phyloP scores from a whole-genome alignment of 129 eudicot species.

The Flaveria linearis region DNA sequence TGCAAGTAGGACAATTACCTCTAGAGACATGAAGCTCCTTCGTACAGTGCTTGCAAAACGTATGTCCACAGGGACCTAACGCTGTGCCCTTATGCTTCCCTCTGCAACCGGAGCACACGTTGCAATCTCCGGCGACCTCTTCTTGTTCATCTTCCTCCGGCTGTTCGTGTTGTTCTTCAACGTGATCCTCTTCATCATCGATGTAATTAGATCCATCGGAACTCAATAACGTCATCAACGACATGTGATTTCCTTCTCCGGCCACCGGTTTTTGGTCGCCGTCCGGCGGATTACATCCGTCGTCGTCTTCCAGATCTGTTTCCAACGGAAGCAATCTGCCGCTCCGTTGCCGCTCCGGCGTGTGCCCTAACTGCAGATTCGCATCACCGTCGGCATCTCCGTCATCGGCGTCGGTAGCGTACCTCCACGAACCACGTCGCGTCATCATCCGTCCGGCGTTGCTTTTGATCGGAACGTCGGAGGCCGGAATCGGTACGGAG shows the following conservation, averaged over 20 bases:
- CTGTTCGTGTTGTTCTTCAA: slow-evolving; percentile 19
- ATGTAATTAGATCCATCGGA: slow-evolving; percentile 42
- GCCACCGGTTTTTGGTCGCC: slow-evolving; percentile 25
- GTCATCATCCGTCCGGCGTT: slow-evolving; percentile 35
- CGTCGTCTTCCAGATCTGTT: slow-evolving; percentile 26
- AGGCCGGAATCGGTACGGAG: slow-evolving; percentile 45
- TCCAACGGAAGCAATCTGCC: slow-evolving; percentile 36
- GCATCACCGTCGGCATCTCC: slow-evolving; percentile 25
- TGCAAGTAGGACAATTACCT: slow-evolving; percentile 89
- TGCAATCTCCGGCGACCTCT: slow-evolving; percentile 36
- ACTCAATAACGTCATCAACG: slow-evolving; percentile 76
- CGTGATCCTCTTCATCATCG: neutral
- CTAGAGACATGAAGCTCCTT: slow-evolving; percentile 66
- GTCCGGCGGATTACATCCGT: slow-evolving; percentile 15
- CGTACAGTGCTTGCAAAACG: slow-evolving; percentile 82
- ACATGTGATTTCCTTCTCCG: slow-evolving; percentile 42
- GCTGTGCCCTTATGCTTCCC: slow-evolving; percentile 74
- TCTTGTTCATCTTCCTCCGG: slow-evolving; percentile 46
- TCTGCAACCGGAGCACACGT: slow-evolving; percentile 62
- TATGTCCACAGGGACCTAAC: slow-evolving; percentile 83
- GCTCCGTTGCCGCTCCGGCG: slow-evolving; percentile 28
- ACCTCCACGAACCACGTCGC: slow-evolving; percentile 32
- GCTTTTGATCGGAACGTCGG: slow-evolving; percentile 48
- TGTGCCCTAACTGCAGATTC: slow-evolving; percentile 23
- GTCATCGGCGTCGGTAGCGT: slow-evolving; percentile 11